Conservation (phyloP, 1,139 yeast species). For the Blastobotrys capitulatus region DNA sequence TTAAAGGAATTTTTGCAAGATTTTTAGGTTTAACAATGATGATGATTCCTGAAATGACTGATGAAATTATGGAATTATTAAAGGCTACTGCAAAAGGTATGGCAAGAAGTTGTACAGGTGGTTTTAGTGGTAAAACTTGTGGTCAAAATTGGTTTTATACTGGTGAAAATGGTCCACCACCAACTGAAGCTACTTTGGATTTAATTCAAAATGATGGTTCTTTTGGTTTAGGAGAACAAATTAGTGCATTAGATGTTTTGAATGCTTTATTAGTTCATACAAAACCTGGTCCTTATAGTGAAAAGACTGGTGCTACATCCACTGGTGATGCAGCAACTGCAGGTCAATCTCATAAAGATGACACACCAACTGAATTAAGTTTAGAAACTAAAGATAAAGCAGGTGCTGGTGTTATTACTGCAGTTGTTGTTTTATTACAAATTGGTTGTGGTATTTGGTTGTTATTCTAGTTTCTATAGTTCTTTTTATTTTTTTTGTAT, state of each 20-base stretch:
- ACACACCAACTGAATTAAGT: slow-evolving; percentile 21
- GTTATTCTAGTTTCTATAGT: background rate
- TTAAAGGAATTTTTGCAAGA: slow-evolving; percentile 76
- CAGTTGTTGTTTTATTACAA: slow-evolving; percentile 48
- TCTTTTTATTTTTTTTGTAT: no score
- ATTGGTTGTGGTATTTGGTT: background rate
- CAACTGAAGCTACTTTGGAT: background rate
- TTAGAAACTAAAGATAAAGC: slow-evolving; percentile 56
- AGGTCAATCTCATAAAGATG: slow-evolving; percentile 22
- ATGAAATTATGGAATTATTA: slow-evolving; percentile 47
- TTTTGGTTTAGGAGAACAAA: slow-evolving; percentile 90
- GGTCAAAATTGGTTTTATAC: slow-evolving; percentile 68
- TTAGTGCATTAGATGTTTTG: slow-evolving; percentile 76
- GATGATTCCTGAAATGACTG: slow-evolving; percentile 59
- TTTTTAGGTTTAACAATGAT: slow-evolving; percentile 70
- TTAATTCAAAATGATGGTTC: slow-evolving; percentile 57
- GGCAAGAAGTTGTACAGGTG: slow-evolving; percentile 79
- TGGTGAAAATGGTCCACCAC: slow-evolving; percentile 25
- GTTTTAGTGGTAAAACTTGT: slow-evolving; percentile 84
- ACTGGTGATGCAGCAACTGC: slow-evolving; percentile 30
- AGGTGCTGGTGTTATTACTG: slow-evolving; percentile 84
- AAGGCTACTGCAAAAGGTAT: slow-evolving; percentile 70
- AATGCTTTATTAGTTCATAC: slow-evolving; percentile 54
- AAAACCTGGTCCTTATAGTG: slow-evolving; percentile 39
- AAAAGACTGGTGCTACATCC: slow-evolving; percentile 49